Base-by-base conservation (phyloP, 2,329 filamentous ascomycete species). In the Fonsecaea monophora region DNA sequence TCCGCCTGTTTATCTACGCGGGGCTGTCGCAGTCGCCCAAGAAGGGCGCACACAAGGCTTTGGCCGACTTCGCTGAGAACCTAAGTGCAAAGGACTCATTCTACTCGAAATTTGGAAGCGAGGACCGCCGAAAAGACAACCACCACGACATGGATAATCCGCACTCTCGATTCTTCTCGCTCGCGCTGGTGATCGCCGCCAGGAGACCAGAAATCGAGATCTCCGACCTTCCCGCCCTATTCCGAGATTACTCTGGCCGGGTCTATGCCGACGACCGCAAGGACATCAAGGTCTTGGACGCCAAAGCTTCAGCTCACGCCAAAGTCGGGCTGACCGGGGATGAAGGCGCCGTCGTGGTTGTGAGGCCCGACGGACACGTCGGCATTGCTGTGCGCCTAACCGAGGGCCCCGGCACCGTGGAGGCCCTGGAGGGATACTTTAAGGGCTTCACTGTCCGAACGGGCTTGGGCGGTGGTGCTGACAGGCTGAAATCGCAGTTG, bases 281-380 rank as follows among this genome's bases (percentile, higher is more conserved):
- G 81, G 91, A 95, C 75, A 82, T 85, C 53, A 83, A 87, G 6
- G 89, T 92, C 0, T 88, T 90, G 0, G 82, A 89, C 21, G 89
- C 91, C 1, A 84, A 83, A 72, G 92, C 90, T 4, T 84, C 91
- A 2, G 92, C 92, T 4, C 94, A 97, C 78, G 89, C 89, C 50
- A 97, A 96, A 84, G 90, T 96, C 84, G 94, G 94, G 0, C 77
- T 97, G 32, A 68, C 67, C 12, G 64, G 64, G 3, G 67, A 65
- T 1, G 71, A 70, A 68, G 92, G 92, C 10, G 92, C 90, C 64
- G 86, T 97, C 1, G 89, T 96, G 1, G 90, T 97, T 9, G 91
- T 96, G 7, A 82, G 93, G 53, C 93, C 94, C 0, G 93, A 97
- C 77, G 92, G 92, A 7, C 95, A 97, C 77, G 90, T 97, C 34